Percentiles rank a stretch among this genome's conserved stretches.
Evolutionary conservation across 176 grass and related monocot genomes (phyloP).

Genomic region (Musa acuminata): DNA sequence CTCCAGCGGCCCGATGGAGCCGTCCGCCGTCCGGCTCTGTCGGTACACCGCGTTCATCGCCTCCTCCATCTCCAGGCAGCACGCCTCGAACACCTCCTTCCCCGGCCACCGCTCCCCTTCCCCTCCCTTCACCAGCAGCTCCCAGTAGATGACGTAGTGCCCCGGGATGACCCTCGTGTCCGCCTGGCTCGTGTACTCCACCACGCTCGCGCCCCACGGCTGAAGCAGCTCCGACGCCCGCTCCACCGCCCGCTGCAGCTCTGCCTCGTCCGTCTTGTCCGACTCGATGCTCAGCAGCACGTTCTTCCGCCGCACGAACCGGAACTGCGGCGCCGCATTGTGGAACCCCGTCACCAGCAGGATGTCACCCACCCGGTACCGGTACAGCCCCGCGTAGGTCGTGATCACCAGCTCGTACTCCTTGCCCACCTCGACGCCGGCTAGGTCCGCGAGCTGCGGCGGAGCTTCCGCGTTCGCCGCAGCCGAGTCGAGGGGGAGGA

Average conservation of each 20-base stretch:
- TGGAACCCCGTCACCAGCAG: constrained; percentile 28
- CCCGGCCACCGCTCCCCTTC: constrained; percentile 31
- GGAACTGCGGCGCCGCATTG: constrained; percentile 19
- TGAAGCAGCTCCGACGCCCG: constrained; percentile 8
- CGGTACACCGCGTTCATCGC: constrained; percentile 80
- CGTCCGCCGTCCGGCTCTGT: constrained; percentile 55
- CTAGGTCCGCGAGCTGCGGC: constrained; percentile 8
- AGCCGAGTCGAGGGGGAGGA: constrained; percentile 36
- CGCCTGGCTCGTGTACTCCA: constrained; percentile 28
- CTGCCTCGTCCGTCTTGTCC: constrained; percentile 28
- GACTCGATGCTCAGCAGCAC: constrained; percentile 17
- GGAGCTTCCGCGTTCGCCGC: neutral
- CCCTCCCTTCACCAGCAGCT: constrained; percentile 44
- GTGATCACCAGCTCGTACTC: constrained; percentile 94
- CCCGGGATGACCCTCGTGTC: constrained; percentile 58
- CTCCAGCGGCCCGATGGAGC: constrained; percentile 68
- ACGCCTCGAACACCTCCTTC: constrained; percentile 43
- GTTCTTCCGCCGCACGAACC: constrained; percentile 17
- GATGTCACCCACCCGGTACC: constrained; percentile 78
- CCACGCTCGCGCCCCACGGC: constrained; percentile 15
- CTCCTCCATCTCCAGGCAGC: constrained; percentile 98
- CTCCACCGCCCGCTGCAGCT: constrained; percentile 22
- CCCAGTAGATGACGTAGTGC: constrained; percentile 95
- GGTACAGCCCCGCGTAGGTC: constrained; percentile 82
- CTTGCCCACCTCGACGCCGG: constrained; percentile 1